Evolutionary conservation across 345 rosid genomes (phyloP), one percentile per base, ranked within the genome.

Genomic region (Syzygium oleosum): DNA sequence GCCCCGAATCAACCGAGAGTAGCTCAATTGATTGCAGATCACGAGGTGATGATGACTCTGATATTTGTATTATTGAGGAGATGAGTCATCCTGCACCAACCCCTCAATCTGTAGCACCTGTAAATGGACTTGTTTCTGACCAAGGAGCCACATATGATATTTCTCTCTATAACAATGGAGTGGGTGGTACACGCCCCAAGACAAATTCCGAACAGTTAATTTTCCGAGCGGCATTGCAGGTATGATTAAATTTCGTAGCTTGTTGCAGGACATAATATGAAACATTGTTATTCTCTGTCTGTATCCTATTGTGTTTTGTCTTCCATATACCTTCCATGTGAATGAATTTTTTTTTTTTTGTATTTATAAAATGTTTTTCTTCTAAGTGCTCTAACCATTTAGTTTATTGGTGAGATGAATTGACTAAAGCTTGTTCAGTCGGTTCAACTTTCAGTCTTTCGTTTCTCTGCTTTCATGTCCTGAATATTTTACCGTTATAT

Each of bases 211-310:
- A 98, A 91, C 93, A 87, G 53, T 79, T 87, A 85, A 92, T 95
- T 84, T 92, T 90, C 87, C 95, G 55, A 88, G 97, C 88, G 90
- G 98, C 99, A 46, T 90, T 98, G 94, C 97, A 95, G 98, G 99
- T 96, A 90, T 88, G 94, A 59, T 34, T 85, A 87, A 29, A 51
- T 79, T 79, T 59, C 15, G 4, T 84, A 52, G 54, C 41, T 46
- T 43, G 31, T 58, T n/a, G 51, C 84, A 78, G 84, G 86, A 34
- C 41, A n/a, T 84, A 51, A 38, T 38, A 25, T 73, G 86, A 52
- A 52, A 84, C 63, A 16, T n/a, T 23, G 2, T 84, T 31, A 5
- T n/a, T 86, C 53, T 46, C 43, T 59, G 54, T 34, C n/a, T 12
- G 79, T 61, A 46, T 63, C 87, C 23, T 86, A 17, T 27, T 23